Evolutionary conservation across 495 filamentous ascomycete species (phyloP).

Genomic region (Patellaria atrata): DNA sequence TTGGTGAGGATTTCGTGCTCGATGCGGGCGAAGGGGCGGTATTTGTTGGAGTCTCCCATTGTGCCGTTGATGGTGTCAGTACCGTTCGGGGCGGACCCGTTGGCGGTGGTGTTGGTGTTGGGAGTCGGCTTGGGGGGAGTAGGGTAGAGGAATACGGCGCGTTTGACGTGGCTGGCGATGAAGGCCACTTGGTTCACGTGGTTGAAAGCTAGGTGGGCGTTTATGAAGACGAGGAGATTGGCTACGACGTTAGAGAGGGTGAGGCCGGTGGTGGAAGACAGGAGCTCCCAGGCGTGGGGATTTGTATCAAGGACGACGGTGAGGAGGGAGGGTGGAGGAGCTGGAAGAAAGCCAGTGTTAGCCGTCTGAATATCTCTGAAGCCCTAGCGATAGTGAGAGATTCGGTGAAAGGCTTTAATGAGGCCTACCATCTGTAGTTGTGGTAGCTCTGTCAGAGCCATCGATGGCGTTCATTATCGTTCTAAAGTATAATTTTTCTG

Average conservation of each 20-base stretch:
- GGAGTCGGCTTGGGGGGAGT: slow-evolving; percentile 20
- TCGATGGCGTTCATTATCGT: slow-evolving; percentile 71
- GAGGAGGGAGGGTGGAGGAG: slow-evolving; percentile 69
- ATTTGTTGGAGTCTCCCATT: slow-evolving; percentile 93
- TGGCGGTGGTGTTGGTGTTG: slow-evolving; percentile 22
- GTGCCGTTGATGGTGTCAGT: slow-evolving; percentile 19
- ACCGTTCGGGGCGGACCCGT: slow-evolving; percentile 19
- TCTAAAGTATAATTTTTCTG: background rate
- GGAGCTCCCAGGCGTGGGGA: slow-evolving; percentile 78
- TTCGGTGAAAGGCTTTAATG: no score
- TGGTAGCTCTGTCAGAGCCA: slow-evolving; percentile 71
- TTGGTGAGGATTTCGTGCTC: slow-evolving; percentile 62
- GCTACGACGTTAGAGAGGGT: slow-evolving; percentile 72
- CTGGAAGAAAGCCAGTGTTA: slow-evolving; percentile 26
- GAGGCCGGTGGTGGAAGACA: slow-evolving; percentile 60
- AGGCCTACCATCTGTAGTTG: slow-evolving; percentile 36
- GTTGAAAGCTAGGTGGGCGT: slow-evolving; percentile 85
- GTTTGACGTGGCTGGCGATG: slow-evolving; percentile 74
- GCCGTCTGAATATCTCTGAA: slow-evolving; percentile 1
- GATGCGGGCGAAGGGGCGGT: slow-evolving; percentile 74
- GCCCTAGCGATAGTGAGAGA: background rate
- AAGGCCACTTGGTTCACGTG: slow-evolving; percentile 85
- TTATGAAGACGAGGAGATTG: slow-evolving; percentile 89
- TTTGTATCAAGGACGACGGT: slow-evolving; percentile 93
- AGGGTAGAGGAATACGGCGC: slow-evolving; percentile 82